Evolutionary conservation across 1,139 yeast genomes (phyloP).

Genomic region (Geotrichum fermentans): DNA sequence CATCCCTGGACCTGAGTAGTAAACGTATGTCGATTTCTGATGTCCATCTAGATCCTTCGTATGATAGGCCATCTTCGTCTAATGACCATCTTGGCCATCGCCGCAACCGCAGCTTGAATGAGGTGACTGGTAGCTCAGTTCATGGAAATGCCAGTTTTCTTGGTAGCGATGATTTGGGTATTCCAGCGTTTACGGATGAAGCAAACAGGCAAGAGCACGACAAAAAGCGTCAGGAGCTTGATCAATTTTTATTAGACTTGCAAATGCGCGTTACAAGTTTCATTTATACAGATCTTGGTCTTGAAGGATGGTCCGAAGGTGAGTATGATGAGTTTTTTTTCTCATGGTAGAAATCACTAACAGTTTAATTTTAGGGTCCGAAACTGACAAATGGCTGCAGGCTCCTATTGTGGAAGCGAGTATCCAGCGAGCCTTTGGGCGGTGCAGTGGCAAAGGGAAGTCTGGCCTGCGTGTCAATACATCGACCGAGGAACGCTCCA

Average conservation of each 20-base stretch:
- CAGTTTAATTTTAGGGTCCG: conserved; percentile 27
- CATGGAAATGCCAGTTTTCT: conserved; percentile 11
- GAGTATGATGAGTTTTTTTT: conserved; percentile 10
- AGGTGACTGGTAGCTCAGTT: conserved; percentile 9
- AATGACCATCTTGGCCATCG: conserved; percentile 23
- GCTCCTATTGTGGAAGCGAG: conserved; percentile 26
- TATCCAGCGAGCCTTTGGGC: conserved; percentile 5
- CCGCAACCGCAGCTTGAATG: conserved; percentile 30
- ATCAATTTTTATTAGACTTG: conserved; percentile 27
- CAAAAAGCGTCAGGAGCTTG: conserved; percentile 26
- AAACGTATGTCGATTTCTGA: conserved; percentile 17
- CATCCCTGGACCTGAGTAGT: conserved; percentile 19
- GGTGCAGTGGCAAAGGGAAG: too few relatives aligned
- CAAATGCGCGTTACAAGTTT: conserved; percentile 33
- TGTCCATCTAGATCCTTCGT: conserved; percentile 2
- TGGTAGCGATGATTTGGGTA: conserved; percentile 7
- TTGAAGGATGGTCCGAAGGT: conserved; percentile 32
- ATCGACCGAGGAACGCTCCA: conserved; percentile 5
- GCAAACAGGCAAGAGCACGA: conserved; percentile 10
- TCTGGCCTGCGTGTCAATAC: conserved; percentile 6
- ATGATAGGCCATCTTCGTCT: conserved; percentile 6
- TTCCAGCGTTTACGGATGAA: conserved; percentile 13
- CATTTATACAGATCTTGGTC: conserved; percentile 33
- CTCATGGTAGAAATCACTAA: conserved; percentile 4
- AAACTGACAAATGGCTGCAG: conserved; percentile 34